Conservation (phyloP, 2,329 filamentous ascomycete species). For the Stagonosporopsis vannaccii region DNA sequence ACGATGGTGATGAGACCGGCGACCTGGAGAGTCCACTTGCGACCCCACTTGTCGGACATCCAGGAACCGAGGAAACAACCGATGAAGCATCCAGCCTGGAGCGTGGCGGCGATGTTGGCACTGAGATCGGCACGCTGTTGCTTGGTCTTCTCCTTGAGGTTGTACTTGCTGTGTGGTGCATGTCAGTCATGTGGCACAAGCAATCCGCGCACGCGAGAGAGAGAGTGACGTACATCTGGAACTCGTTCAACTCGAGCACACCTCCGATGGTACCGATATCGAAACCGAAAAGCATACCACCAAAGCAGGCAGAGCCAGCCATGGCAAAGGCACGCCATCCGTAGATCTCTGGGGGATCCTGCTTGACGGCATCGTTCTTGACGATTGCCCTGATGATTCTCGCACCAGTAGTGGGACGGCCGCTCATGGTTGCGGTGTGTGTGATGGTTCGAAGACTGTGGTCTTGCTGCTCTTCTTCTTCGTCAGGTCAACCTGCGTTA, state of each 20-base stretch:
- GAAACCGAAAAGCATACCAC: slow-evolving; percentile 72
- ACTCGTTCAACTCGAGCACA: slow-evolving; percentile 67
- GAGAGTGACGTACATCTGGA: slow-evolving; percentile 62
- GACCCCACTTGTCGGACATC: slow-evolving; percentile 63
- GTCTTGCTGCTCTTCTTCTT: too few species aligned
- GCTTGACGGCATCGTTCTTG: slow-evolving; percentile 74
- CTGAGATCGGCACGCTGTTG: slow-evolving; percentile 62
- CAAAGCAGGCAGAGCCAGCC: slow-evolving; percentile 72
- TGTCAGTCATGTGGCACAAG: slow-evolving; percentile 9
- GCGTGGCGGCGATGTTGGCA: slow-evolving; percentile 74
- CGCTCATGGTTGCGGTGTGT: slow-evolving; percentile 15
- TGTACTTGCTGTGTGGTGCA: slow-evolving; percentile 59
- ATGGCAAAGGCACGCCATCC: slow-evolving; percentile 72
- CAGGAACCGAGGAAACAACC: slow-evolving; percentile 67
- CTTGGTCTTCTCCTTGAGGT: slow-evolving; percentile 52
- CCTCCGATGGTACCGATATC: slow-evolving; percentile 74
- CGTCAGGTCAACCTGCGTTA: background rate
- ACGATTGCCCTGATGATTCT: slow-evolving; percentile 63
- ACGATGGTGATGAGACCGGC: slow-evolving; percentile 65
- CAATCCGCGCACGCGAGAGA: too few species aligned
- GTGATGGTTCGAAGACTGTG: background rate
- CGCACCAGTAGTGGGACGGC: slow-evolving; percentile 31
- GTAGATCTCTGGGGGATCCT: slow-evolving; percentile 72
- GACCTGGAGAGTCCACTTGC: slow-evolving; percentile 62
- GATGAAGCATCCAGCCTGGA: slow-evolving; percentile 73